A percentile compares a stretch with the other conserved stretches of the same genome.
Conservation (phyloP, 345 rosid species). For the Lepidium africanum region DNA sequence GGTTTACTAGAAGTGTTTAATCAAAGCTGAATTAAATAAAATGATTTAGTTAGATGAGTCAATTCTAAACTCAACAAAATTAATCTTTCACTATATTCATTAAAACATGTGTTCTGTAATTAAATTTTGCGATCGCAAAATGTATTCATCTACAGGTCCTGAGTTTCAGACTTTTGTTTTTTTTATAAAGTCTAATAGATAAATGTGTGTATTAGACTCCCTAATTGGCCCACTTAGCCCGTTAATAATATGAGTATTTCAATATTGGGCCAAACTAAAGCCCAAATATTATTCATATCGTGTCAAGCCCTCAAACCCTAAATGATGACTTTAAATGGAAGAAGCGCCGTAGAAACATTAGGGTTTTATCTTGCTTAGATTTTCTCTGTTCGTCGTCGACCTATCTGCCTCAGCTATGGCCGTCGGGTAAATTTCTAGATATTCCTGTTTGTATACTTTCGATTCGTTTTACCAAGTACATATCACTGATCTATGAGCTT, state of each 20-base stretch:
- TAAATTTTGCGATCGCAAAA: not conserved
- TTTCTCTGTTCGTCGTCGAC: conserved; percentile 7
- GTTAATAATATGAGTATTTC: not conserved
- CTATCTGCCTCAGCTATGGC: conserved; percentile 23
- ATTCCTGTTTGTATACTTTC: not conserved
- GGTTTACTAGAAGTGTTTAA: not conserved
- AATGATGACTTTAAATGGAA: not conserved
- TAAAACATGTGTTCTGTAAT: too few relatives aligned
- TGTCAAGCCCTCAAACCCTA: conserved; percentile 17
- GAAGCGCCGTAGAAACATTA: conserved; percentile 13
- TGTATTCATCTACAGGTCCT: not conserved
- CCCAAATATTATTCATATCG: not conserved
- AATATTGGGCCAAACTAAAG: not conserved
- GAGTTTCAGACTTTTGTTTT: too few relatives aligned
- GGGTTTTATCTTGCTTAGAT: not conserved
- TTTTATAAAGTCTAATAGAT: too few relatives aligned
- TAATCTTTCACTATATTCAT: too few relatives aligned
- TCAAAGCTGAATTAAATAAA: not conserved
- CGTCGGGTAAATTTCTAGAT: conserved; percentile 19
- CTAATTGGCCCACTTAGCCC: not conserved
- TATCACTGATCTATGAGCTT: not conserved
- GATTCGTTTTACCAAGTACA: not conserved
- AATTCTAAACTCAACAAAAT: not conserved
- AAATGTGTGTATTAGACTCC: not conserved
- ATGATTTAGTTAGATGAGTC: not conserved